phyloP scores from a whole-genome alignment of 2,329 filamentous ascomycete species.

The Davidsoniella virescens region DNA sequence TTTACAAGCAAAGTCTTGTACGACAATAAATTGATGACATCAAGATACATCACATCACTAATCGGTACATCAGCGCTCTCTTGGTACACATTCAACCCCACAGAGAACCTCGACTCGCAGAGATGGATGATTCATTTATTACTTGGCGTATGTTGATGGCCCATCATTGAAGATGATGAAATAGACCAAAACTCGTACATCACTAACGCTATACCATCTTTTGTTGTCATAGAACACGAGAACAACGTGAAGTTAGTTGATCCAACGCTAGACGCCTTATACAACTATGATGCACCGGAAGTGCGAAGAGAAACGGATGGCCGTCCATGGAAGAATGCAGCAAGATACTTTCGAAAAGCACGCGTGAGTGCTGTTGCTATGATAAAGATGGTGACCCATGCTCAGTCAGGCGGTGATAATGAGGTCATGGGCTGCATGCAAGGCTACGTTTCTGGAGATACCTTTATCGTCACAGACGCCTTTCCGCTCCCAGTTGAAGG shows the following conservation, averaged over 20 bases:
- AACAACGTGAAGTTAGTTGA: conserved; percentile 76
- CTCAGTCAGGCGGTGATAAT: conserved; percentile 77
- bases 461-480: conserved; percentile 84
- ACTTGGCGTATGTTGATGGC: conserved; percentile 17
- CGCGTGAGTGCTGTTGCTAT: conserved; percentile 87
- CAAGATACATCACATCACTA: not conserved
- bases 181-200: not conserved
- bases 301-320: conserved; percentile 43
- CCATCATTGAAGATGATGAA: not conserved
- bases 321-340: conserved; percentile 62
- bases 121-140: conserved; percentile 18
- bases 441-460: conserved; percentile 71
- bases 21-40: too few species aligned
- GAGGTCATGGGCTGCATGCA: conserved; percentile 99
- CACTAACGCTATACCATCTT: not conserved
- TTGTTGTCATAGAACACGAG: conserved; percentile 52
- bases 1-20: too few species aligned
- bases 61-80: not conserved
- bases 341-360: conserved; percentile 81
- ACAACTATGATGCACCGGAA: conserved; percentile 51
- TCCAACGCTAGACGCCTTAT: conserved; percentile 75
- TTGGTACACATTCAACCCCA: not conserved
- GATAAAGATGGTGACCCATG: conserved; percentile 99
- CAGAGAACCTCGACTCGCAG: not conserved
- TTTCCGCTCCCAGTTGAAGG: conserved; percentile 91